phyloP scores from a whole-genome alignment of 179 eudicot species.

The Beta macrorhiza region DNA sequence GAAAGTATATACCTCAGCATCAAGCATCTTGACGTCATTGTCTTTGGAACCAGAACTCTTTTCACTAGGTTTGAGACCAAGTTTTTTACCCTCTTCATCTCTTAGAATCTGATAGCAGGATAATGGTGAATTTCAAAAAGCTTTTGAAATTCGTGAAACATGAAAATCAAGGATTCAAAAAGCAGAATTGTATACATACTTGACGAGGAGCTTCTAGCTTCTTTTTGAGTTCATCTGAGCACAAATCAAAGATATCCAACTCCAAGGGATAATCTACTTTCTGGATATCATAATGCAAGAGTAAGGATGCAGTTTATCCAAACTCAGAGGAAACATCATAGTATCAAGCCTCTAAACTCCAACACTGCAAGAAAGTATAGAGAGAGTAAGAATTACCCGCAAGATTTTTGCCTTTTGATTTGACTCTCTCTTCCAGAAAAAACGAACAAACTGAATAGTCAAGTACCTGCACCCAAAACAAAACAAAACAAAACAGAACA shows the following conservation, averaged over 20 bases:
- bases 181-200: slow-evolving; percentile 36
- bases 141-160: neutral
- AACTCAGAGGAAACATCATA: neutral
- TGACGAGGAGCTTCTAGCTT: slow-evolving; percentile 79
- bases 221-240: slow-evolving; percentile 86
- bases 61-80: slow-evolving; percentile 60
- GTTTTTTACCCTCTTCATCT: slow-evolving; percentile 76
- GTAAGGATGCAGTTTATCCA: neutral
- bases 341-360: slow-evolving; percentile 8
- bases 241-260: slow-evolving; percentile 84
- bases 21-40: slow-evolving; percentile 65
- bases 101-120: slow-evolving; percentile 49
- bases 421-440: slow-evolving; percentile 99
- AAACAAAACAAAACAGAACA: neutral
- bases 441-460: slow-evolving; percentile 92
- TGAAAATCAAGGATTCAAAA: neutral
- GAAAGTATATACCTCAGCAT: slow-evolving; percentile 51
- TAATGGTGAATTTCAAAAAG: neutral
- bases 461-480: slow-evolving; percentile 58
- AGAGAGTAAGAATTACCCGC: slow-evolving; percentile 51
- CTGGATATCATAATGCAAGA: slow-evolving; percentile 39
- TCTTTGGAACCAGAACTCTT: slow-evolving; percentile 54
- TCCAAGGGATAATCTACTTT: slow-evolving; percentile 97
- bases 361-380: neutral
- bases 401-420: slow-evolving; percentile 97